Conservation (phyloP, 169 alveolate genomes). For the Miamiensis avidus region DNA sequence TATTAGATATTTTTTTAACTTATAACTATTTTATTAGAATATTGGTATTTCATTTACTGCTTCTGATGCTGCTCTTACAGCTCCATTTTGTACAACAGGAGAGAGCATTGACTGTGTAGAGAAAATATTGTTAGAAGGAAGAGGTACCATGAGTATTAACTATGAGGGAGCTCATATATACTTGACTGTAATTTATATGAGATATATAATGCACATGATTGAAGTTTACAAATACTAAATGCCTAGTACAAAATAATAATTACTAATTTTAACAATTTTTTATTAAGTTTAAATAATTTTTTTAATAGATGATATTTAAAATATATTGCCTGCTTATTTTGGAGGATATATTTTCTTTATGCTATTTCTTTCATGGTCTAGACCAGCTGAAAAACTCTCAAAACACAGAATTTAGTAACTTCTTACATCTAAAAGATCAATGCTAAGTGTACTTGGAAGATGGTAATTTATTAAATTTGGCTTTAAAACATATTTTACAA, state of each 20-base stretch:
- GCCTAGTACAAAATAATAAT: background rate
- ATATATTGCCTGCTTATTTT: background rate
- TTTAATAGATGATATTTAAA: background rate
- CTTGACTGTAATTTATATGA: too few species aligned
- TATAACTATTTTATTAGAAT: background rate
- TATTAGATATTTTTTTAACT: too few species aligned
- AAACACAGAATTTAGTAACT: too few species aligned
- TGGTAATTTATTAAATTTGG: background rate
- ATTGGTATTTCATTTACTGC: constrained; percentile 37
- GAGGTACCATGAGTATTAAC: constrained; percentile 23
- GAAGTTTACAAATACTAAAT: background rate
- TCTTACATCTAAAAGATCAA: background rate
- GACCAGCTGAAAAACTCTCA: background rate
- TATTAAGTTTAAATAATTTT: too few species aligned
- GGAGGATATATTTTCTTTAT: background rate
- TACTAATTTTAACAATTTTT: too few species aligned
- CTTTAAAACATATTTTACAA: background rate
- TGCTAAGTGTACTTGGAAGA: background rate
- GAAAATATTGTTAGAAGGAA: constrained; percentile 27
- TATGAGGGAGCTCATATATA: background rate
- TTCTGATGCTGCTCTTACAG: constrained; percentile 38
- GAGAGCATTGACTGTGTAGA: constrained; percentile 29
- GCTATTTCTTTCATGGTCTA: background rate
- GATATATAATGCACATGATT: background rate
- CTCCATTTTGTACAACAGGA: constrained; percentile 29